Evolutionary conservation across 2,329 filamentous ascomycete species (phyloP).

Genomic region (Aspergillus brasiliensis): DNA sequence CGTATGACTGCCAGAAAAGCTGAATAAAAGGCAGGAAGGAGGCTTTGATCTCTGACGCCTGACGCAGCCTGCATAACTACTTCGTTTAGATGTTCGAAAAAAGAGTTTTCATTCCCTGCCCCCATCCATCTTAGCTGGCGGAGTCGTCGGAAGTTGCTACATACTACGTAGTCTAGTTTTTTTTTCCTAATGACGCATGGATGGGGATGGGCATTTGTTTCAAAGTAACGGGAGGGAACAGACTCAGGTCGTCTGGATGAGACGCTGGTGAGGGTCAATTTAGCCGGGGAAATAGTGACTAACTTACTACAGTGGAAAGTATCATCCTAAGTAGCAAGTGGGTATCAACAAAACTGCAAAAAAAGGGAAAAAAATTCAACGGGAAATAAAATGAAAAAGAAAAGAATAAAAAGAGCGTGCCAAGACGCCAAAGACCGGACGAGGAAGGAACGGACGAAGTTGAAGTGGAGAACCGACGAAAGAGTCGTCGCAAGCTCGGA

Average conservation of each 20-base stretch:
- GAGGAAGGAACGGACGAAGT: not conserved
- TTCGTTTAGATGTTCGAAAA: too few species aligned
- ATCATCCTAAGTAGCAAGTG: too few species aligned
- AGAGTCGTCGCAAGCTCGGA: constrained; percentile 19
- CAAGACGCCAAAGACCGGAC: constrained; percentile 8
- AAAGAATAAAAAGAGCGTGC: not conserved
- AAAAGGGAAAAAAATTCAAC: not conserved
- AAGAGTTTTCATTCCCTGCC: too few species aligned
- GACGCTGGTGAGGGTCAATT: not conserved
- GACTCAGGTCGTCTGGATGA: not conserved
- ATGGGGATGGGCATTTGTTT: not conserved
- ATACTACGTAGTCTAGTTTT: too few species aligned
- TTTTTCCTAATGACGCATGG: not conserved
- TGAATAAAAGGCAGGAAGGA: too few species aligned
- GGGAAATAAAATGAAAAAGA: not conserved
- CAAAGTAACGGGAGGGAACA: not conserved
- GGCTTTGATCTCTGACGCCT: too few species aligned
- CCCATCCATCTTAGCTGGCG: too few species aligned
- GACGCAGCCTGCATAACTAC: too few species aligned
- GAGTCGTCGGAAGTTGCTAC: too few species aligned
- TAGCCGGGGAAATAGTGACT: not conserved
- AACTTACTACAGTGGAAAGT: too few species aligned
- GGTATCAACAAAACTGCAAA: too few species aligned
- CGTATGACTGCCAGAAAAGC: too few species aligned
- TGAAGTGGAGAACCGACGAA: not conserved